These are phyloP conservation scores for Botryobasidium botryosum DNA, from an alignment of 768 basidiomycete genomes.

Conservation along the genomic window DNA sequence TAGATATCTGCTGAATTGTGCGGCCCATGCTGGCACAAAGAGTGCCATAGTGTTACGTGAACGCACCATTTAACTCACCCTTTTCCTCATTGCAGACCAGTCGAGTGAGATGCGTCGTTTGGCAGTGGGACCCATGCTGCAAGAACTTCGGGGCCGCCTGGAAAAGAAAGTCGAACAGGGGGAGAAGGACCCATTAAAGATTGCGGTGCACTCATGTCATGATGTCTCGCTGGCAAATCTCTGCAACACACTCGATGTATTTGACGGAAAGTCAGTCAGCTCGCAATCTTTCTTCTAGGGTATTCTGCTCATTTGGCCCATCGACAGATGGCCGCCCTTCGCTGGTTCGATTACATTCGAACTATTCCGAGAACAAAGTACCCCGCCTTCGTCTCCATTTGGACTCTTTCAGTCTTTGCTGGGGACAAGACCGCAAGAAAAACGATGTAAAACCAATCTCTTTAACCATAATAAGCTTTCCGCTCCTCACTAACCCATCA, in stretches of 20 bases:
- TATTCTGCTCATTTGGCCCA: not conserved
- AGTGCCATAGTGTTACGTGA: not conserved
- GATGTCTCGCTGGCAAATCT: slow-evolving; percentile 55
- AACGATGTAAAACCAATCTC: not conserved
- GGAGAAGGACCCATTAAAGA: slow-evolving; percentile 34
- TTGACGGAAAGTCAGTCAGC: slow-evolving; percentile 41
- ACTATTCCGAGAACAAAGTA: slow-evolving; percentile 39
- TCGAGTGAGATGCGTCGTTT: slow-evolving; percentile 57
- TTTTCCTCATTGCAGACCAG: slow-evolving; percentile 30
- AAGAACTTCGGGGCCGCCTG: slow-evolving; percentile 47
- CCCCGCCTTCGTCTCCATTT: slow-evolving; percentile 1
- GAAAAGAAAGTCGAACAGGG: slow-evolving; percentile 33
- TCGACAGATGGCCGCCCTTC: slow-evolving; percentile 52
- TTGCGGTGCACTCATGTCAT: slow-evolving; percentile 34
- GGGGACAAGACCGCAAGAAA: not conserved
- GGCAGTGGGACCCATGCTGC: slow-evolving; percentile 60
- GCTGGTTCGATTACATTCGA: slow-evolving; percentile 61
- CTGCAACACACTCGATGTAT: slow-evolving; percentile 48
- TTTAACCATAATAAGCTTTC: not conserved
- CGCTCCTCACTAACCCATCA: not conserved
- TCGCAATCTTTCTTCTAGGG: not conserved
- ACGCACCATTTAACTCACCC: not conserved
- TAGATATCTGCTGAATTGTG: not conserved
- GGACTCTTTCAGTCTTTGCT: slow-evolving; percentile 1
- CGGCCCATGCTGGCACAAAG: not conserved